A percentile compares a stretch with the other conserved stretches of the same genome.
phyloP scores from a whole-genome alignment of 257 asterid genomes.

The Cynanchum wilfordii region DNA sequence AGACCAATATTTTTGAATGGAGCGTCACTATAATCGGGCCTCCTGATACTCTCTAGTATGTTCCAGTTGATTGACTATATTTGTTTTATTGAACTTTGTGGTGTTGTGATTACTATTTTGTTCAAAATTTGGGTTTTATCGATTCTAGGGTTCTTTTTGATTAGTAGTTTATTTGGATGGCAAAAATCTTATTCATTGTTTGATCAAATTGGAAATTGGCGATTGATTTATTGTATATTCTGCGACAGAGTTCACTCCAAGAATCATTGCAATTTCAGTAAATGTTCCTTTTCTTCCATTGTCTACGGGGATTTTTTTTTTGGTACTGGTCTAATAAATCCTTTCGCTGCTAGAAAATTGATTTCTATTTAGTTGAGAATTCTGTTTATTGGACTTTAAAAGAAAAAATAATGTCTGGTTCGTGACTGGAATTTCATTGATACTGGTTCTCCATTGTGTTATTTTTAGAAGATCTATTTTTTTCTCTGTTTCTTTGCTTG shows the following conservation, averaged over 20 bases:
- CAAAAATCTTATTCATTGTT: not conserved
- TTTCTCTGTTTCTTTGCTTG: not conserved
- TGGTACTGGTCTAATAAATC: not conserved
- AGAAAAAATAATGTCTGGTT: not conserved
- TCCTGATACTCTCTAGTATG: conserved; percentile 57
- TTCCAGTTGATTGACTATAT: not conserved
- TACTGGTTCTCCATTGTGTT: not conserved
- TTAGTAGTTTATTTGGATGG: not conserved
- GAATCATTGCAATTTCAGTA: not conserved
- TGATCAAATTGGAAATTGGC: not conserved
- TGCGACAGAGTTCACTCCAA: not conserved
- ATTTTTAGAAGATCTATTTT: not conserved
- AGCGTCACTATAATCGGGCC: conserved; percentile 82
- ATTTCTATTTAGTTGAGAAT: not conserved
- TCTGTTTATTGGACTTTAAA: not conserved
- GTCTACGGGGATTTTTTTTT: not conserved
- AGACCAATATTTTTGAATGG: conserved; percentile 74
- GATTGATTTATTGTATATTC: not conserved
- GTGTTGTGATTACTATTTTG: not conserved
- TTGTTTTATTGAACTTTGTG: not conserved
- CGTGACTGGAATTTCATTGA: no score
- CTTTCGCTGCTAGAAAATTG: not conserved
- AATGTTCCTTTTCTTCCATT: not conserved
- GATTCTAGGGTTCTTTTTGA: not conserved
- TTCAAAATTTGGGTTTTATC: not conserved